These are phyloP conservation scores for Nakazawaea wickerhamii DNA, from an alignment of 805 yeast genomes.

Conservation along the genomic window DNA sequence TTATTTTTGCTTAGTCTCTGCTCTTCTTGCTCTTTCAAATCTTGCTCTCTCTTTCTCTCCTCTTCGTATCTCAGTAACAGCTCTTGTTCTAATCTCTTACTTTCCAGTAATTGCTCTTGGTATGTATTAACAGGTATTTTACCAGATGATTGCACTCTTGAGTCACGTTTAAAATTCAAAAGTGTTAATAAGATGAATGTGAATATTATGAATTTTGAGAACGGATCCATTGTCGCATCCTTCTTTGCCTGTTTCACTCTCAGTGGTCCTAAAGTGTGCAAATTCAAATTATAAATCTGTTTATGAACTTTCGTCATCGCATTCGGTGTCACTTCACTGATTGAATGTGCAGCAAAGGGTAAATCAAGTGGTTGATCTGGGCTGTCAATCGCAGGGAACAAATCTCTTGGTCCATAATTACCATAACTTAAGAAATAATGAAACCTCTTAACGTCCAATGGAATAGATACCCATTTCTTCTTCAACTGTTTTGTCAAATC, in stretches of 20 bases:
- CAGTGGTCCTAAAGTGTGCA: slow-evolving; percentile 31
- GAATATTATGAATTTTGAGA: slow-evolving; percentile 49
- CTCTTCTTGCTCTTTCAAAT: slow-evolving; percentile 11
- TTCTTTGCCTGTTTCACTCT: slow-evolving; percentile 39
- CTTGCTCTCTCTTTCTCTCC: slow-evolving; percentile 16
- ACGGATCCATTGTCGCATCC: slow-evolving; percentile 52
- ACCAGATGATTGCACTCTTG: slow-evolving; percentile 25
- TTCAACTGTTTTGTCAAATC: slow-evolving; percentile 36
- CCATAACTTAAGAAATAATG: slow-evolving; percentile 64
- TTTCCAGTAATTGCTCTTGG: slow-evolving; percentile 10
- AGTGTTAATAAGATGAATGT: slow-evolving; percentile 40
- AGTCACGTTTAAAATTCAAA: slow-evolving; percentile 53
- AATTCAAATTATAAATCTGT: slow-evolving; percentile 33
- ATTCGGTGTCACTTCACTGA: slow-evolving; percentile 23
- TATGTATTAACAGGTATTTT: slow-evolving; percentile 26
- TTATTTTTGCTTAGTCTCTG: slow-evolving; percentile 3
- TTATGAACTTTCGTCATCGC: slow-evolving; percentile 24
- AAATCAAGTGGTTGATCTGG: slow-evolving; percentile 49
- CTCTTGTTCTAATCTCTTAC: slow-evolving; percentile 18
- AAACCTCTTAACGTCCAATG: slow-evolving; percentile 45
- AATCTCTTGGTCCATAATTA: slow-evolving; percentile 64
- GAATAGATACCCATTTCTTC: slow-evolving; percentile 50
- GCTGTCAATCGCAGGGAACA: slow-evolving; percentile 41
- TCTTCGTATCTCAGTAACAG: slow-evolving; percentile 17
- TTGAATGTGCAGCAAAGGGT: slow-evolving; percentile 44